Conservation (phyloP, 352 stramenopile species). For the Pythium sukuiense region DNA sequence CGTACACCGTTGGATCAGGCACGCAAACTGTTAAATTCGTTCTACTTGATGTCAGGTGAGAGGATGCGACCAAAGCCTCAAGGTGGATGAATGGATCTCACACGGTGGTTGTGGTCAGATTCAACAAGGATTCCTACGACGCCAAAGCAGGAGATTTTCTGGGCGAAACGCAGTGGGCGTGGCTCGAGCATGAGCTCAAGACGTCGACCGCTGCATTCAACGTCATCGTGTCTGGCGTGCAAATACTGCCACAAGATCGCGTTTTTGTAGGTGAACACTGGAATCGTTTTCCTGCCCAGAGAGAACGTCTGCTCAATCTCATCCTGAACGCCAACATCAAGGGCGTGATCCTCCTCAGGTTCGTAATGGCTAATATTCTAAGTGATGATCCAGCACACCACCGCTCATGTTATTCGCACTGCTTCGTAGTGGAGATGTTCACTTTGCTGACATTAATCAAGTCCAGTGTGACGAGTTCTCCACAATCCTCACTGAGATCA, state of each 20-base stretch:
- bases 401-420: background rate
- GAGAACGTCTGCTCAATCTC: conserved; percentile 53
- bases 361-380: background rate
- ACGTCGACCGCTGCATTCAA: conserved; percentile 60
- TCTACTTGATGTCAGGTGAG: conserved; percentile 44
- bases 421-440: conserved; percentile 59
- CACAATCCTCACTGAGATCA: conserved; percentile 42
- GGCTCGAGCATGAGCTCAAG: conserved; percentile 39
- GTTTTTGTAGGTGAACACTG: conserved; percentile 61
- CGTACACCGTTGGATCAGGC: conserved; percentile 30
- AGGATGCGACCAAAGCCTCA: background rate
- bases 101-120: conserved; percentile 13
- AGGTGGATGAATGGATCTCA: background rate
- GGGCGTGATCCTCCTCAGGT: conserved; percentile 59
- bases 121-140: conserved; percentile 40
- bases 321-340: conserved; percentile 46
- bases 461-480: conserved; percentile 51
- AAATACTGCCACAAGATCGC: conserved; percentile 51
- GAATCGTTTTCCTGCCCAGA: conserved; percentile 53
- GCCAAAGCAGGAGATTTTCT: conserved; percentile 40
- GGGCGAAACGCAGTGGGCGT: conserved; percentile 42
- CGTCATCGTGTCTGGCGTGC: conserved; percentile 70
- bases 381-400: too few species aligned
- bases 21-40: conserved; percentile 37
- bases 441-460: conserved; percentile 71